Evolutionary conservation across 257 asterid species (phyloP).

Genomic region (Nicotiana undulata): DNA sequence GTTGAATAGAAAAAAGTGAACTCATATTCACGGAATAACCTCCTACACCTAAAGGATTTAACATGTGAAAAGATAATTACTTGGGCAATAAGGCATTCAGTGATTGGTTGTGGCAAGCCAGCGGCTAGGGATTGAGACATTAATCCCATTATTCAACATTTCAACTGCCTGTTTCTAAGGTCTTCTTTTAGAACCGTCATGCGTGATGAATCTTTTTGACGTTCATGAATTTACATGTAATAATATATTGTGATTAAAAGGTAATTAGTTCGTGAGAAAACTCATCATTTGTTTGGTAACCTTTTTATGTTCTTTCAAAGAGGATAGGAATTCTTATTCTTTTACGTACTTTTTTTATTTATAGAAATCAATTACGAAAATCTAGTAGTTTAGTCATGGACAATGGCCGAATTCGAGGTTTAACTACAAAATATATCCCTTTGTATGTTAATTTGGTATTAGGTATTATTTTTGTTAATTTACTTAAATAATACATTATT

Average conservation of each 20-base stretch:
- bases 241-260: neutral
- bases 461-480: too few species aligned
- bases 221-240: neutral
- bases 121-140: neutral
- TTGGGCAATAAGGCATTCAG: neutral
- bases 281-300: neutral
- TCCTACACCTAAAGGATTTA: neutral
- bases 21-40: neutral
- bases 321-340: neutral
- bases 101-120: neutral
- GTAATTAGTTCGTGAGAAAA: neutral
- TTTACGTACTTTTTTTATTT: neutral
- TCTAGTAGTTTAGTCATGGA: neutral
- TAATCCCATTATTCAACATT: neutral
- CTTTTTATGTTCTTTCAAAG: neutral
- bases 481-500: too few species aligned
- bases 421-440: too few species aligned
- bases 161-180: neutral
- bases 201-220: neutral
- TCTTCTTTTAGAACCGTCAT: neutral
- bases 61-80: neutral
- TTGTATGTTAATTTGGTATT: too few species aligned
- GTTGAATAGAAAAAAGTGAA: neutral
- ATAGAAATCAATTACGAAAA: too few species aligned
- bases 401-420: too few species aligned